Base-by-base conservation (phyloP, 371 early-diverging fungal genomes). In the Syncephalastrum contaminatum region DNA sequence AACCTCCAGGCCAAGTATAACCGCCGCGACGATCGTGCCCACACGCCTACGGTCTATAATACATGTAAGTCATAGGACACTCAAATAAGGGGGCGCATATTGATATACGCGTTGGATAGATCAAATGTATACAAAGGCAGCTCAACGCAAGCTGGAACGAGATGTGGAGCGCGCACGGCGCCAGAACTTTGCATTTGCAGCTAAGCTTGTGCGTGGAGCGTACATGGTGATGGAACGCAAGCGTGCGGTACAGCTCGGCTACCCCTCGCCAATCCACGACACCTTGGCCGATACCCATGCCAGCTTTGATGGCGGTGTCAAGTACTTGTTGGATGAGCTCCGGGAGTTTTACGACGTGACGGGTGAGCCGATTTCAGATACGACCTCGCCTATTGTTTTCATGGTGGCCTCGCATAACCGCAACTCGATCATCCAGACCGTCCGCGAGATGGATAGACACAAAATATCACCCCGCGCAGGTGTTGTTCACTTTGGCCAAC, bases 341-440 rank as follows among this genome's bases (percentile, higher is more conserved):
- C 53, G 56, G 13, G 65, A 66, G 53, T 53, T 66, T 25, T 69
- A 64, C 54, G 62, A 60, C 14, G 39, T 43, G 2, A 63, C 64
- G 3, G 63, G 58, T 1, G 52, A 63, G 51, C 25, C 73, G 5
- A 54, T 81, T 25, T 56, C 72, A 24, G 42, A 60, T 18, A 45
- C 62, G 4, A 73, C 54, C 13, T 60, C 77, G 3, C 88, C 88
- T 16, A 75, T 84, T 51, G 70, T 87, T 15, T 84, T 95, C 60
- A 87, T 93, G 69, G 88, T 95, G 10, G 98, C 97, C 20, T 88
- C 90, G 3, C 98, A 98, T 72, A 98, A 98, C 84, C 77, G 83
- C 57, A 84, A 85, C 40, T 89, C 92, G 13, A 84, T 94, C 44
- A 73, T 81, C 54, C 65, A 74, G 43, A 88, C 90, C 8, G 73